These are phyloP conservation scores for Trichoderma semiorbis DNA, from an alignment of 2,329 filamentous ascomycete species.

Conservation along the genomic window DNA sequence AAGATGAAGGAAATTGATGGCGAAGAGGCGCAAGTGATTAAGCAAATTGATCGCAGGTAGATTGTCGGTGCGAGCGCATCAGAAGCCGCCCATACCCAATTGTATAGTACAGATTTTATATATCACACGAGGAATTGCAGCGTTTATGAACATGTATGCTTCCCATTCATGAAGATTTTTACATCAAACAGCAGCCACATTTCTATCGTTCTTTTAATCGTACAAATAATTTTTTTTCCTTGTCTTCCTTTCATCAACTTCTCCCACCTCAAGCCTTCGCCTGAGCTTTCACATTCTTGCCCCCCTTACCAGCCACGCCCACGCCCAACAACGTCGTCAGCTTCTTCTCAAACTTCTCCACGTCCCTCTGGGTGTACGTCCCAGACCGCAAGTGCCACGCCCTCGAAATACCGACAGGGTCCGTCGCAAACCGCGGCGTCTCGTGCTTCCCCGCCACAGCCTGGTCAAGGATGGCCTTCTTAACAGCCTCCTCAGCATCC, in stretches of 20 bases:
- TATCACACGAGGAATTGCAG: slow-evolving; percentile 16
- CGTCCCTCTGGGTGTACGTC: slow-evolving; percentile 35
- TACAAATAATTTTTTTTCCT: neutral
- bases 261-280: slow-evolving; percentile 22
- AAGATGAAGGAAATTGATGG: slow-evolving; percentile 49
- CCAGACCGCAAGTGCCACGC: slow-evolving; percentile 38
- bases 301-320: slow-evolving; percentile 17
- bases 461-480: slow-evolving; percentile 31
- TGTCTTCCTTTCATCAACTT: neutral
- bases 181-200: neutral
- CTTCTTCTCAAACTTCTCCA: slow-evolving; percentile 40
- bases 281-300: slow-evolving; percentile 23
- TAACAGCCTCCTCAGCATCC: slow-evolving; percentile 33
- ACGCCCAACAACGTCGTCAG: slow-evolving; percentile 30
- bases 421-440: slow-evolving; percentile 32
- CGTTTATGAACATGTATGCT: neutral
- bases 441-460: slow-evolving; percentile 38
- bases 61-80: neutral
- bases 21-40: slow-evolving; percentile 48
- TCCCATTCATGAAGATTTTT: slow-evolving; percentile 20
- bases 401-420: slow-evolving; percentile 34
- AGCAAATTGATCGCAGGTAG: slow-evolving; percentile 35
- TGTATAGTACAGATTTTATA: slow-evolving; percentile 15
- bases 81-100: neutral
- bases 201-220: neutral